A percentile compares a stretch with the other conserved stretches of the same genome.
Conservation (phyloP, 306 rosid species). For the Cotoneaster glaucophyllus region DNA sequence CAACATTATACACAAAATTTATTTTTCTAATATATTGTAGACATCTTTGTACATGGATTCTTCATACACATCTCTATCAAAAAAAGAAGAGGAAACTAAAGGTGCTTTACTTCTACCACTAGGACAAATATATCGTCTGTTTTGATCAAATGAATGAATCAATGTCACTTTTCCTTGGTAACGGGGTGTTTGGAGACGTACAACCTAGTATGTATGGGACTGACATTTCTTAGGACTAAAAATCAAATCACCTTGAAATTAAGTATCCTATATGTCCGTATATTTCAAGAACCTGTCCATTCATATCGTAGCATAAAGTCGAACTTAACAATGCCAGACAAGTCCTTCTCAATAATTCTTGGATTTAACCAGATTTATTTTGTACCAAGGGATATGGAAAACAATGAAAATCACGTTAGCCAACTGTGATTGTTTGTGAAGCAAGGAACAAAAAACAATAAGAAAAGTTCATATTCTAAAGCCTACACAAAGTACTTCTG, state of each 20-base stretch:
- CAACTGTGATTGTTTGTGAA: neutral
- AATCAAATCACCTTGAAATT: neutral
- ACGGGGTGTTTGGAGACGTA: neutral
- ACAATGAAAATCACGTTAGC: neutral
- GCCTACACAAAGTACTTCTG: neutral
- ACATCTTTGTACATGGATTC: no score
- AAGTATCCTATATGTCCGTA: neutral
- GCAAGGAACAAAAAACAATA: neutral
- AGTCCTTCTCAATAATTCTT: neutral
- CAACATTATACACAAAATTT: no score
- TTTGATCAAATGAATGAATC: conserved; percentile 8
- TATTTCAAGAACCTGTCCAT: neutral
- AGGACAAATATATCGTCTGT: neutral
- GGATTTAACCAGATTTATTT: neutral
- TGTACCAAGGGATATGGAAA: neutral
- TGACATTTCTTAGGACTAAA: neutral
- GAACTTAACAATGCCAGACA: neutral
- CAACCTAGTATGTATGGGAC: no score
- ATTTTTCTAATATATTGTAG: no score
- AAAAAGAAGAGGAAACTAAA: neutral
- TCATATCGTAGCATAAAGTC: neutral
- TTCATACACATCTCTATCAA: no score
- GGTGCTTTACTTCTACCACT: conserved; percentile 10
- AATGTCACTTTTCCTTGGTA: neutral
- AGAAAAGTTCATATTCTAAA: neutral